These are phyloP conservation scores for Aspergillus clavatus DNA, from an alignment of 2,329 filamentous ascomycete species.

Conservation along the genomic window DNA sequence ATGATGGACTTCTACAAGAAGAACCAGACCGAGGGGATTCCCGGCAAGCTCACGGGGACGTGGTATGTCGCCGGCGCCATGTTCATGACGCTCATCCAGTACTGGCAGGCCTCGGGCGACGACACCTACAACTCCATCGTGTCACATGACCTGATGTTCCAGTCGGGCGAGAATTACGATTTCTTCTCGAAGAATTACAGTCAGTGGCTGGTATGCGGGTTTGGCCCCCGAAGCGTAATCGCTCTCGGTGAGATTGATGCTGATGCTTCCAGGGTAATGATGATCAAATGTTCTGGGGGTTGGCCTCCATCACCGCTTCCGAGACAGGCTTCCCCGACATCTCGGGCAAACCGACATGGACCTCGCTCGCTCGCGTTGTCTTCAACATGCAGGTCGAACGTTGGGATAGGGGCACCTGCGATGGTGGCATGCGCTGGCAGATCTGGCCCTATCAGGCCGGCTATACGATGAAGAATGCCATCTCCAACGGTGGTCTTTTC, in stretches of 20 bases:
- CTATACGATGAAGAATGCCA: constrained; percentile 73
- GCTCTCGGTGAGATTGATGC: background rate
- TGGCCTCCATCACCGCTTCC: background rate
- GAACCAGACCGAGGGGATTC: constrained; percentile 44
- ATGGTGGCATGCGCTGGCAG: constrained; percentile 61
- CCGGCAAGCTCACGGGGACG: constrained; percentile 60
- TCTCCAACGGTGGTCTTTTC: constrained; percentile 74
- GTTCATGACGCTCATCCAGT: constrained; percentile 64
- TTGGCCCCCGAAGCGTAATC: background rate
- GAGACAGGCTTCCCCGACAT: background rate
- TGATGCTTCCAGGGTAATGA: background rate
- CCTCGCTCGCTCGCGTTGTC: background rate
- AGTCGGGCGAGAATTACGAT: constrained; percentile 25
- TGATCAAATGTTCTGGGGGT: background rate
- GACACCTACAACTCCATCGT: constrained; percentile 55
- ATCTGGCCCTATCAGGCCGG: constrained; percentile 72
- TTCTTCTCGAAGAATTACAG: constrained; percentile 28
- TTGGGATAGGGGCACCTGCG: background rate
- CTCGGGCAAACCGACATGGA: background rate
- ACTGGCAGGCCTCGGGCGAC: constrained; percentile 63
- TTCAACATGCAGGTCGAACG: background rate
- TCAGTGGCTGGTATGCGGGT: constrained; percentile 49
- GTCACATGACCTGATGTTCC: constrained; percentile 32
- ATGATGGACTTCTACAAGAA: constrained; percentile 49
- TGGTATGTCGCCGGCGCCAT: constrained; percentile 68